These are phyloP conservation scores for Macaranga tanarius DNA, from an alignment of 441 rosid genomes.

Conservation along the genomic window DNA sequence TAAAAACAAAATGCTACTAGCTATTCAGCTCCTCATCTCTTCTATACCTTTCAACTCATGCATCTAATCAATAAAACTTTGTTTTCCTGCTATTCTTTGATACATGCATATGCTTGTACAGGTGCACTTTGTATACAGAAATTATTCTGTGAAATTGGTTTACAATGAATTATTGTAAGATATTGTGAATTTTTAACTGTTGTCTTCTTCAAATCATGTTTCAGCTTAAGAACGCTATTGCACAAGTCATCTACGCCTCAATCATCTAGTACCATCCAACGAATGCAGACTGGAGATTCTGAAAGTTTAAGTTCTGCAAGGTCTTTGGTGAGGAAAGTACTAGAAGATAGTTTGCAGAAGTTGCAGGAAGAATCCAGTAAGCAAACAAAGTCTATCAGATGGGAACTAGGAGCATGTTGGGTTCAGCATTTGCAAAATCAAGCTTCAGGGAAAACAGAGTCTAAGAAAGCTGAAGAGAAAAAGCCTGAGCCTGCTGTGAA, in stretches of 20 bases:
- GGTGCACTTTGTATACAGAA: not conserved
- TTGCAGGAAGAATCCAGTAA: constrained; percentile 39
- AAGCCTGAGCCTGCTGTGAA: constrained; percentile 41
- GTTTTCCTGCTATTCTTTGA: not conserved
- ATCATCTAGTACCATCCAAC: constrained; percentile 43
- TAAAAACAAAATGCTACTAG: not conserved
- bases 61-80: not conserved
- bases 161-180: not conserved
- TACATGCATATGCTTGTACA: not conserved
- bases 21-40: constrained; percentile 6
- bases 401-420: constrained; percentile 84
- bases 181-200: constrained; percentile 22
- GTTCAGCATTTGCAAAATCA: constrained; percentile 65
- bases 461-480: constrained; percentile 70
- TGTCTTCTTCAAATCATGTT: constrained; percentile 21
- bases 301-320: constrained; percentile 34
- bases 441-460: constrained; percentile 65
- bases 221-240: constrained; percentile 58
- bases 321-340: constrained; percentile 39
- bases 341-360: constrained; percentile 50
- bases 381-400: constrained; percentile 44
- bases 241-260: constrained; percentile 43
- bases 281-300: constrained; percentile 51
- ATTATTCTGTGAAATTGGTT: constrained; percentile 7
- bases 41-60: constrained; percentile 4